Conservation (phyloP, 208 protist genomes). For the Leptomonas pyrrhocoris region DNA sequence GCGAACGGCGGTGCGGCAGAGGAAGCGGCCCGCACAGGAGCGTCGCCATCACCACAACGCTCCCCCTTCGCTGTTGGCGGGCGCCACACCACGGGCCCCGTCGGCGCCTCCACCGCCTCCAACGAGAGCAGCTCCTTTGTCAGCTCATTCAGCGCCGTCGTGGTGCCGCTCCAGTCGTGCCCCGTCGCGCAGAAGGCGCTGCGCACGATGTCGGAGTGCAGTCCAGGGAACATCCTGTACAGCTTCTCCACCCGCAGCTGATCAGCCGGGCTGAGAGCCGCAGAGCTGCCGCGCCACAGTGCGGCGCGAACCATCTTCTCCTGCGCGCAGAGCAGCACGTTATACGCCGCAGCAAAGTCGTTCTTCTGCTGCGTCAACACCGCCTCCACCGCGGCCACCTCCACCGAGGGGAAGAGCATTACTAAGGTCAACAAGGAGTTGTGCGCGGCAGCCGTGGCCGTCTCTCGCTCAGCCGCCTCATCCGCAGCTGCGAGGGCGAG, state of each 20-base stretch:
- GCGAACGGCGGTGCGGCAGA: no score
- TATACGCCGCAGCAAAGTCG: slow-evolving; percentile 69
- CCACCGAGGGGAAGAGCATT: slow-evolving; percentile 63
- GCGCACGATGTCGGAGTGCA: slow-evolving; percentile 55
- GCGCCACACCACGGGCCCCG: slow-evolving; percentile 22
- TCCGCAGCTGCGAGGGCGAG: slow-evolving; percentile 51
- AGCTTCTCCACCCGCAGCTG: slow-evolving; percentile 54
- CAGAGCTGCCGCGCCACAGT: slow-evolving; percentile 43
- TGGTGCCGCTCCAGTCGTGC: slow-evolving; percentile 37
- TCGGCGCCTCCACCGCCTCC: slow-evolving; percentile 28
- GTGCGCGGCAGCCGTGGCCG: slow-evolving; percentile 26
- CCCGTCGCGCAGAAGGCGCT: slow-evolving; percentile 46
- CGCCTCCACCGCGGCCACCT: slow-evolving; percentile 51
- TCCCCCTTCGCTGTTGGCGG: no score
- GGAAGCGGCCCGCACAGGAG: background rate
- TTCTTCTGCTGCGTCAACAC: slow-evolving; percentile 43
- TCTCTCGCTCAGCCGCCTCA: slow-evolving; percentile 46
- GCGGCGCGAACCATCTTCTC: slow-evolving; percentile 44
- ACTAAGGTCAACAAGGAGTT: slow-evolving; percentile 72
- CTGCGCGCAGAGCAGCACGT: slow-evolving; percentile 56
- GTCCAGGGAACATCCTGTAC: slow-evolving; percentile 52
- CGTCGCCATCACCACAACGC: no score
- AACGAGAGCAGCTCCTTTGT: slow-evolving; percentile 44
- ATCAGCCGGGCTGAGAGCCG: slow-evolving; percentile 43
- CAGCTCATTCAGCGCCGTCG: slow-evolving; percentile 57